Percentiles rank a stretch among this genome's conserved stretches.
Conservation (phyloP, 257 asterid genomes). For the Dorcoceras hygrometricum region DNA sequence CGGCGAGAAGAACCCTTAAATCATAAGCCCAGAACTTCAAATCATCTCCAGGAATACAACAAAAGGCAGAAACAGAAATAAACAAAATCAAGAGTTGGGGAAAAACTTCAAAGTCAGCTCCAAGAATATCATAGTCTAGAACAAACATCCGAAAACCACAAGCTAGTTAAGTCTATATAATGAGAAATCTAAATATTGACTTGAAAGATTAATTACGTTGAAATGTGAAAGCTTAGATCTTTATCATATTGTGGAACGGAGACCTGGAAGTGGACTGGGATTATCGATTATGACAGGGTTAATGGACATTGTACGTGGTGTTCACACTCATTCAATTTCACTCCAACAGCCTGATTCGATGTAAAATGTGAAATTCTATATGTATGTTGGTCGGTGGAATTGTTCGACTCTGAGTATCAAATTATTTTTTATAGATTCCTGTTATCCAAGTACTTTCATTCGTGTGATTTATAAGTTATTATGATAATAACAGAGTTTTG, state of each 20-base stretch:
- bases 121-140: not conserved
- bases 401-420: too few species aligned
- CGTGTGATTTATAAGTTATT: too few species aligned
- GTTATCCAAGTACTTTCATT: too few species aligned
- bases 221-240: conserved; percentile 30
- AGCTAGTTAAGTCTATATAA: not conserved
- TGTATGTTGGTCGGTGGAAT: too few species aligned
- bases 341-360: too few species aligned
- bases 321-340: not conserved
- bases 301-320: not conserved
- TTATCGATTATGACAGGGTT: conserved; percentile 8
- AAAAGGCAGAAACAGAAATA: not conserved
- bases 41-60: conserved; percentile 12
- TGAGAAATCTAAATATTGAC: too few species aligned
- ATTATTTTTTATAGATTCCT: too few species aligned
- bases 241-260: conserved; percentile 17
- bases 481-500: too few species aligned
- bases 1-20: conserved; percentile 13
- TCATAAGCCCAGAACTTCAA: conserved; percentile 27
- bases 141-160: conserved; percentile 7
- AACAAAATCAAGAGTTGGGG: conserved; percentile 4
- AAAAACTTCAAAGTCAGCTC: not conserved
- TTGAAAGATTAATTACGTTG: conserved; percentile 6
- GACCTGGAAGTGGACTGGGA: conserved; percentile 34
- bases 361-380: too few species aligned